Percentiles rank a stretch among this genome's conserved stretches.
phyloP scores from a whole-genome alignment of 495 filamentous ascomycete species.

The Entonaema liquescens region DNA sequence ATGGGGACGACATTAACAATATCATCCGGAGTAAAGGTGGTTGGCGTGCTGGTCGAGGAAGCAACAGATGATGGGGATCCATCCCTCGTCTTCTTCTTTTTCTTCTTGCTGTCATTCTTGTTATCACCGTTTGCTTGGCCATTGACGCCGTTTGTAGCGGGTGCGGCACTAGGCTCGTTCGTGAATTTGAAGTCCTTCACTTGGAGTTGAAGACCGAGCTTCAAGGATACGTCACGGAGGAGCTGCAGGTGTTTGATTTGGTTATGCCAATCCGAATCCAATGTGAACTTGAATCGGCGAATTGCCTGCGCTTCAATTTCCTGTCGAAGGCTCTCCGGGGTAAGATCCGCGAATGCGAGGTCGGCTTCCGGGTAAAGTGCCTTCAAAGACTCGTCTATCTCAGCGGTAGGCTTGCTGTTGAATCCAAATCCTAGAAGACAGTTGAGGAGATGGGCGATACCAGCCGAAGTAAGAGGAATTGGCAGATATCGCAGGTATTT shows the following conservation, averaged over 20 bases:
- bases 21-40: constrained; percentile 83
- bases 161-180: constrained; percentile 28
- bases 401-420: constrained; percentile 77
- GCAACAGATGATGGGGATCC: constrained; percentile 61
- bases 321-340: constrained; percentile 71
- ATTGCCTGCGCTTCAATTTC: constrained; percentile 77
- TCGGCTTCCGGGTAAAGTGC: constrained; percentile 84
- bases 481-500: constrained; percentile 83
- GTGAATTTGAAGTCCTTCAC: constrained; percentile 82
- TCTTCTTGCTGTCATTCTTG: constrained; percentile 64
- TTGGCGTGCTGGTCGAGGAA: constrained; percentile 55
- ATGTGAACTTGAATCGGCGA: constrained; percentile 77
- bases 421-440: constrained; percentile 84
- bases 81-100: constrained; percentile 74
- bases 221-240: constrained; percentile 87
- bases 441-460: constrained; percentile 89
- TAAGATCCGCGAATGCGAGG: constrained; percentile 78
- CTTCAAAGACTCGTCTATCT: constrained; percentile 77
- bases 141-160: constrained; percentile 45
- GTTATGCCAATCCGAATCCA: constrained; percentile 71
- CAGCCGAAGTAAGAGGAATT: constrained; percentile 74
- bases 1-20: constrained; percentile 90
- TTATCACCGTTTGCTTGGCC: constrained; percentile 48
- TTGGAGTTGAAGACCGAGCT: constrained; percentile 89
- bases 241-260: constrained; percentile 79